Conservation (phyloP, 73 alveolate species). For the Diophrys sp. region DNA sequence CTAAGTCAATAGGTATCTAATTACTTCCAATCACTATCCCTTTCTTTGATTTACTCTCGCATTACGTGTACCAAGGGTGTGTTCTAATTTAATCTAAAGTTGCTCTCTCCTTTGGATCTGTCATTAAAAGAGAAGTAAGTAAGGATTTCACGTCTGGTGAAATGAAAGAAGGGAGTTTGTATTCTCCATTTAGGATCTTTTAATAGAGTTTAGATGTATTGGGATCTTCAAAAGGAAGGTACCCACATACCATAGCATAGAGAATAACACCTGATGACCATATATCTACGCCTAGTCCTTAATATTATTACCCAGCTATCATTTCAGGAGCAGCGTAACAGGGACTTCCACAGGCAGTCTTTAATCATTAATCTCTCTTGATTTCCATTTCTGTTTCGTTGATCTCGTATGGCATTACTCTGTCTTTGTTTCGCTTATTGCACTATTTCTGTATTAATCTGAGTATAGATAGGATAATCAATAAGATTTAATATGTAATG, state of each 20-base stretch:
- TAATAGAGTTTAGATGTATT: constrained; percentile 47
- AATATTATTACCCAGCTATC: constrained; percentile 56
- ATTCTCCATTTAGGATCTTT: constrained; percentile 53
- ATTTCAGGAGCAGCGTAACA: constrained; percentile 74
- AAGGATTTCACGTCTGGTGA: constrained; percentile 40
- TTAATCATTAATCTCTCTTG: too few species aligned
- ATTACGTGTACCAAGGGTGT: constrained; percentile 88
- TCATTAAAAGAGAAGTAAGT: constrained; percentile 3
- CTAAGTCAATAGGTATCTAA: background rate
- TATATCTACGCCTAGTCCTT: constrained; percentile 53
- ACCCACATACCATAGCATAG: constrained; percentile 68
- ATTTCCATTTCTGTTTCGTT: too few species aligned
- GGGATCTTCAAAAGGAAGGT: constrained; percentile 64
- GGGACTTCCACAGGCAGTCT: constrained; percentile 71
- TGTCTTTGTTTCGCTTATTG: too few species aligned
- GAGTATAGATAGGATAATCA: too few species aligned
- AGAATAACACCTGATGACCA: constrained; percentile 64
- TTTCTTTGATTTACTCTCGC: constrained; percentile 34
- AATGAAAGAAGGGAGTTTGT: constrained; percentile 45
- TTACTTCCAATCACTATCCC: background rate
- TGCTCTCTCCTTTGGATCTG: constrained; percentile 22
- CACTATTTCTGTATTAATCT: too few species aligned
- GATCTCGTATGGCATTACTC: too few species aligned
- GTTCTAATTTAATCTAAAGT: constrained; percentile 3
- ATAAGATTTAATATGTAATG: too few species aligned